Base-by-base conservation (phyloP, 2,329 filamentous ascomycete species). In the Xylaria sp. region DNA sequence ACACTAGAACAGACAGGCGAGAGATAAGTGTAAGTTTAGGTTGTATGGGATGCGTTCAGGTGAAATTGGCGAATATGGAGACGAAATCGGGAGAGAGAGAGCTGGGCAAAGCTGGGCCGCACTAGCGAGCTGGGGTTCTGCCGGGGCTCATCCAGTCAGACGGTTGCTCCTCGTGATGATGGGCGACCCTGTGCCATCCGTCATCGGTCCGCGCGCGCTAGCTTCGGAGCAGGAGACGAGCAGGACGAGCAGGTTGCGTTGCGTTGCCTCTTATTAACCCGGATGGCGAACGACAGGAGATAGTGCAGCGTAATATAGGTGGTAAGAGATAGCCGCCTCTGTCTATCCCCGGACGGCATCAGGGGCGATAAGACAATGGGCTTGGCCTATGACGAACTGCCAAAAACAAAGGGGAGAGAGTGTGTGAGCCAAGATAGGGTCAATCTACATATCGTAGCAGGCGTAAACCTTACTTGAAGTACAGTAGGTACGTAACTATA, bases 141-240 rank as follows among this genome's bases (percentile, higher is more conserved):
- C 47, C n/a, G 60, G 58, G 58, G 55, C 60, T 43, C 49, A 58
- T 51, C 58, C 62, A 69, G 65, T 72, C 70, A 71, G 70, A 71
- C 63, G 70, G 59, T 66, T 64, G 62, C 37, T 67, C 70, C 70
- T 72, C 70, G 70, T 72, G 70, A 72, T 72, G 65, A 63, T 52
- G 43, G 59, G 54, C 54, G 44, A 71, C 64, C 70, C 67, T 70
- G 66, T 71, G 69, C 64, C 68, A 71, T 71, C 70, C 70, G 70
- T 71, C 70, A 72, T 72, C 70, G 70, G 70, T 71, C 68, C 63
- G 67, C 64, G 66, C 64, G 64, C 67, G 61, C 63, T 67, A 54
- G 66, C 43, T 35, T 37, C 48, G 31, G 46, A 49, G 54, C 13
- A 35, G 31, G 31, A 2, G 11, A 17, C 38, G n/a, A n/a, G n/a